Evolutionary conservation across 176 grass and related monocot species (phyloP).

Genomic region (Carex scoparia): DNA sequence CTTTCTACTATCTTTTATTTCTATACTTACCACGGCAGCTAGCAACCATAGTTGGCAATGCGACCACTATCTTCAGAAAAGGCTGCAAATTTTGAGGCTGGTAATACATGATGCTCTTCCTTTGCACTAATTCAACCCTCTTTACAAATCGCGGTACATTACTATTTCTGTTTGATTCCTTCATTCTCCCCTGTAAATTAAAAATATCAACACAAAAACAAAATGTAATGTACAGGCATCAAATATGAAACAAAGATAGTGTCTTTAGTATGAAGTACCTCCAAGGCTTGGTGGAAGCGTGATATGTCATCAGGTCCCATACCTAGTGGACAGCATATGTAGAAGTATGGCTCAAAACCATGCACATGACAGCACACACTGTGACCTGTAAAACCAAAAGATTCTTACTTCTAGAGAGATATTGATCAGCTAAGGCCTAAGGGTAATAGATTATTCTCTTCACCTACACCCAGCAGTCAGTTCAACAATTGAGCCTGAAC

Average conservation of each 20-base stretch:
- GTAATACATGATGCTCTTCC: conserved; percentile 98
- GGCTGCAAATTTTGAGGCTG: conserved; percentile 60
- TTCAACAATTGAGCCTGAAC: neutral
- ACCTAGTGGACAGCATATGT: conserved; percentile 58
- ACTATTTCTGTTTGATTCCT: conserved; percentile 89
- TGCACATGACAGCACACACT: conserved; percentile 94
- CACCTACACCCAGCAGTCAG: conserved; percentile 11
- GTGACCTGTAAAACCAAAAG: conserved; percentile 48
- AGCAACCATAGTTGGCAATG: conserved; percentile 93
- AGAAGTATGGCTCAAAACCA: conserved; percentile 97
- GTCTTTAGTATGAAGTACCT: conserved; percentile 36
- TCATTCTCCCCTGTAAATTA: conserved; percentile 75
- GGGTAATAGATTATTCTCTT: neutral
- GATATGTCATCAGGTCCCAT: conserved; percentile 96
- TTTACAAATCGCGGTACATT: conserved; percentile 86
- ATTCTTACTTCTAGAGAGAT: neutral
- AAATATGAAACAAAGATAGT: neutral
- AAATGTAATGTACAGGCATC: conserved; percentile 6
- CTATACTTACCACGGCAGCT: conserved; percentile 66
- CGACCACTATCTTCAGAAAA: conserved; percentile 95
- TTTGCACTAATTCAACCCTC: conserved; percentile 82
- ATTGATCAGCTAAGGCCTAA: neutral
- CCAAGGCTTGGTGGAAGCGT: conserved; percentile 72
- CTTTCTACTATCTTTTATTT: neutral
- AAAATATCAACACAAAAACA: conserved; percentile 31